Evolutionary conservation across 306 rosid genomes (phyloP).

Genomic region (Pyrus communis): DNA sequence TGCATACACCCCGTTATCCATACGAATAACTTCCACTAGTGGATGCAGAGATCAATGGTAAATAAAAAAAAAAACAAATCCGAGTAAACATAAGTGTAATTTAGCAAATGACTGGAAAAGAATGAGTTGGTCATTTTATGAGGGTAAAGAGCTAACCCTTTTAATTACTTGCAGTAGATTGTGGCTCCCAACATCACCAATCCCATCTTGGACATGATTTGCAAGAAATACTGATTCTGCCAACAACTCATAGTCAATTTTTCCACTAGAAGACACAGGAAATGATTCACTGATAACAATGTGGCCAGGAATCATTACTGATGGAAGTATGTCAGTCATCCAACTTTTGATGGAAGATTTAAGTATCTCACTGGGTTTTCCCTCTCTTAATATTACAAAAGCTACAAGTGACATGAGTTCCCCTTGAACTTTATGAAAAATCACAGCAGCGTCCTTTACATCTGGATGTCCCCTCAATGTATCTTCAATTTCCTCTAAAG

Average conservation of each 20-base stretch:
- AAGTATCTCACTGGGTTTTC: constrained; percentile 32
- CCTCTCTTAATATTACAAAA: constrained; percentile 52
- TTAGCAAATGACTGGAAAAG: not conserved
- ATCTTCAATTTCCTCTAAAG: constrained; percentile 74
- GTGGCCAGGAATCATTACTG: constrained; percentile 48
- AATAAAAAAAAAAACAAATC: not conserved
- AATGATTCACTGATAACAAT: constrained; percentile 49
- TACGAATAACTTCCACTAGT: not conserved
- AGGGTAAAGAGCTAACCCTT: constrained; percentile 41
- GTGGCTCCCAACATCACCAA: constrained; percentile 27
- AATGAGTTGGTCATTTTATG: not conserved
- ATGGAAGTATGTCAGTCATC: constrained; percentile 63
- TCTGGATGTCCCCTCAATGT: constrained; percentile 60
- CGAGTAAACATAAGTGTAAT: too few relatives aligned
- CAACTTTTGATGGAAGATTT: constrained; percentile 55
- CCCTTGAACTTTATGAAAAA: constrained; percentile 38
- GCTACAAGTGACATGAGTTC: constrained; percentile 49
- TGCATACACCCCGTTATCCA: not conserved
- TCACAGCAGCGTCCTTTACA: constrained; percentile 58
- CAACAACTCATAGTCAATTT: constrained; percentile 63
- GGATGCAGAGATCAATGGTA: not conserved
- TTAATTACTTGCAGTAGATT: constrained; percentile 51
- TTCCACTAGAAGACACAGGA: constrained; percentile 70
- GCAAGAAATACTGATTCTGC: constrained; percentile 26
- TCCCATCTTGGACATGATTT: constrained; percentile 25